Percentiles rank a stretch among this genome's conserved stretches.
These are phyloP conservation scores for Skeletonema costatum DNA, from an alignment of 108 stramenopile genomes.

Conservation along the genomic window DNA sequence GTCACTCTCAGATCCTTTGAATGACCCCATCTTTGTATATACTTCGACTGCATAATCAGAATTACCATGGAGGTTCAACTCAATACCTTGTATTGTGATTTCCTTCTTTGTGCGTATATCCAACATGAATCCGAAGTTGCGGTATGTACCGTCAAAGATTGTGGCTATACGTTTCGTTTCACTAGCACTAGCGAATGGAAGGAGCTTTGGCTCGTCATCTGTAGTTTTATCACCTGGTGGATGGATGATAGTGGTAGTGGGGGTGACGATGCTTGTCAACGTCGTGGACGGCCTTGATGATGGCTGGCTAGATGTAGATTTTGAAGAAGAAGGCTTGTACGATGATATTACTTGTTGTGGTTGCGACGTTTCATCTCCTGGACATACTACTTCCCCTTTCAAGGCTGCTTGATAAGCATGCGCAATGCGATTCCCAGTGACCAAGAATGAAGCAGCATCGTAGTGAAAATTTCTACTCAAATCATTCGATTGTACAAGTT, in stretches of 20 bases:
- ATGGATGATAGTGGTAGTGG: no score
- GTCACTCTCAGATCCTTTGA: no score
- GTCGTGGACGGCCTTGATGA: neutral
- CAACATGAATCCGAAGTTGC: no score
- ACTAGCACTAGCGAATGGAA: no score
- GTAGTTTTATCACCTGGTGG: no score
- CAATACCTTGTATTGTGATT: no score
- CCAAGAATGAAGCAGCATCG: conserved; percentile 12
- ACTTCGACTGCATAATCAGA: no score
- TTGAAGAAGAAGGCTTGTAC: neutral
- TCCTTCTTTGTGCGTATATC: no score
- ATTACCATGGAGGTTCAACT: no score
- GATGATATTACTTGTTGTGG: neutral
- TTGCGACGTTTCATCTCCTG: neutral
- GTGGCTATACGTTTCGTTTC: no score
- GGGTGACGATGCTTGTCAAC: neutral
- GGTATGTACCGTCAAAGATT: no score
- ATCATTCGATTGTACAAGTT: neutral
- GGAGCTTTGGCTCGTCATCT: neutral
- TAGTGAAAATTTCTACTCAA: conserved; percentile 3
- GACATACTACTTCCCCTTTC: neutral
- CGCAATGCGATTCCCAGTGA: conserved; percentile 16
- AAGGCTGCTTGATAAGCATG: conserved; percentile 3
- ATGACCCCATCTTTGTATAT: no score
- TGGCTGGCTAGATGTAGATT: neutral